These are phyloP conservation scores for Rhodotorula mucilaginosa DNA, from an alignment of 1,284 basidiomycete genomes.

Conservation along the genomic window DNA sequence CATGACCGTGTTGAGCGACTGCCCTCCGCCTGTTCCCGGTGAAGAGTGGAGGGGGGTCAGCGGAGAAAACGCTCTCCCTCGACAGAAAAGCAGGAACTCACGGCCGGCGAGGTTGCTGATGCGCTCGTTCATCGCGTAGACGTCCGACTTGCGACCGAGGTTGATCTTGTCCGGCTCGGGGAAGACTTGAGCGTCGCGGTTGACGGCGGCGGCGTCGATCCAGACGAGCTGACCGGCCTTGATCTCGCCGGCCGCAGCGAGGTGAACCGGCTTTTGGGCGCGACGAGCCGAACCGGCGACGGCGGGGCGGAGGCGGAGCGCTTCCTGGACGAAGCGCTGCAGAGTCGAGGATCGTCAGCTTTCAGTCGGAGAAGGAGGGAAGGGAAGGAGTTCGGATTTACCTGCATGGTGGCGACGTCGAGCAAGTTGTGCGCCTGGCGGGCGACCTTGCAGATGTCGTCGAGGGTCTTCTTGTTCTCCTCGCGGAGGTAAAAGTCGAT, in stretches of 20 bases:
- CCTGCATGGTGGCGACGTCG: conserved; percentile 6
- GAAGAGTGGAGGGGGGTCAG: neutral
- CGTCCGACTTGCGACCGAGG: neutral
- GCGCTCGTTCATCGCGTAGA: neutral
- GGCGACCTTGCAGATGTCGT: conserved; percentile 4
- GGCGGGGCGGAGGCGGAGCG: conserved; percentile 35
- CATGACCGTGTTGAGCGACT: neutral
- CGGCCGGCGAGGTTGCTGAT: neutral
- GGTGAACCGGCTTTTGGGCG: neutral
- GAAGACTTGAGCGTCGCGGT: neutral
- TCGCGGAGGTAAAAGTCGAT: conserved; percentile 35
- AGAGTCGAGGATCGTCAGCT: neutral
- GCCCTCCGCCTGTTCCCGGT: neutral
- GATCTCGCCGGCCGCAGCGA: neutral
- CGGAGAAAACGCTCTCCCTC: neutral
- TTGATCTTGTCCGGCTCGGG: neutral
- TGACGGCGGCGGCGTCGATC: neutral
- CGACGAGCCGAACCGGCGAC: conserved; percentile 33
- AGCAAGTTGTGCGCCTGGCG: conserved; percentile 7
- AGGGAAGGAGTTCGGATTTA: conserved; percentile 1
- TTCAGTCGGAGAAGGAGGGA: neutral
- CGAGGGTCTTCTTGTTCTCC: conserved; percentile 14
- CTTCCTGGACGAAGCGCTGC: conserved; percentile 33
- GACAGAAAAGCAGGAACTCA: neutral
- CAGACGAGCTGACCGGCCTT: neutral